Base-by-base conservation (phyloP, 495 filamentous ascomycete genomes). In the Sporormia fimetaria region DNA sequence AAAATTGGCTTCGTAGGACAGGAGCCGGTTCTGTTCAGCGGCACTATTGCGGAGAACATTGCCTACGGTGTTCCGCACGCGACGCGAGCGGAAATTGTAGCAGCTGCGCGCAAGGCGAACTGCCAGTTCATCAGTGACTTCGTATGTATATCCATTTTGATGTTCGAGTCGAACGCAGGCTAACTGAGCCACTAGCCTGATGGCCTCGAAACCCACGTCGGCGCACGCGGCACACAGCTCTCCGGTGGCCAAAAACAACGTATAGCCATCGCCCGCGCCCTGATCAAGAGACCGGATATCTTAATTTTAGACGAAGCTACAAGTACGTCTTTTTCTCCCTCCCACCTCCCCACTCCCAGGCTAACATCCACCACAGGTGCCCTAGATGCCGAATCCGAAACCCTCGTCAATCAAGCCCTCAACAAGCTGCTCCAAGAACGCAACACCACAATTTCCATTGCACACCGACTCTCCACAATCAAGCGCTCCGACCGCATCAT, bases 161-260 rank as follows among this genome's bases (percentile, higher is more conserved):
- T 8, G 29, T 10, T 31, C 38, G 6, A 33, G 9, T 34, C 20
- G 8, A 42, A 17, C 18, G 39, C 7, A 36, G 16, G 20, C 21
- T 18, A n/a, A 31, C 49, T 52, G 33, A 52, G 20, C n/a, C 16
- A 14, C 9, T 20, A 75, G 71, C 90, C 88, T 0, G 86, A 96
- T 42, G 90, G 90, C 5, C 74, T 98, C 7, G 88, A 96, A 51
- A 98, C 90, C 3, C 79, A 81, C 35, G 90, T 94, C 6, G 90
- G 90, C 33, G 81, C 90, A 12, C 76, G 90, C 26, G 90, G 90
- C 16, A 85, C 90, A 2, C 90, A 95, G 59, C 69, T 99, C 5
- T 94, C 86, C 6, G 90, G 90, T 23, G 90, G 90, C 1, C 90
- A 98, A 61, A 96, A 96, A 62, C 92, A 96, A 57, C 81, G 90